These are phyloP conservation scores for Aureoboletus auriporus DNA, from an alignment of 768 basidiomycete species.

Conservation along the genomic window DNA sequence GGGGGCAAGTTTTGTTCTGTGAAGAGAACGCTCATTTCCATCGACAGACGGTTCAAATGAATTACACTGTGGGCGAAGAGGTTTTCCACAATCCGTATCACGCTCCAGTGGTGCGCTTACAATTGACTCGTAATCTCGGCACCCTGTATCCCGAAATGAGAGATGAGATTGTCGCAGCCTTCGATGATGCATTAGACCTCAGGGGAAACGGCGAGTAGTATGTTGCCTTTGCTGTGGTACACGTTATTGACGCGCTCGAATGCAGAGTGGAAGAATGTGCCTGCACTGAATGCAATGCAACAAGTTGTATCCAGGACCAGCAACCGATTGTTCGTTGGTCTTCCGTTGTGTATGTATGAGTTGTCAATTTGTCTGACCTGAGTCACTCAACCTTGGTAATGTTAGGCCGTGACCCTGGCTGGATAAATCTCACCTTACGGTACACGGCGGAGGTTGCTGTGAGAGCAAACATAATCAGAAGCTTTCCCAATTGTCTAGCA, in stretches of 20 bases:
- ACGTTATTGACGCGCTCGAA: not conserved
- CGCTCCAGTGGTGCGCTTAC: slow-evolving; percentile 22
- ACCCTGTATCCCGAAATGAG: slow-evolving; percentile 26
- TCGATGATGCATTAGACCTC: slow-evolving; percentile 33
- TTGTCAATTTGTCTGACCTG: not conserved
- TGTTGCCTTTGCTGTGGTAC: not conserved
- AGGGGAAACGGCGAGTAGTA: slow-evolving; percentile 13
- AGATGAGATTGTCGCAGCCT: slow-evolving; percentile 35
- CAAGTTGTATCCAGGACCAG: slow-evolving; percentile 38
- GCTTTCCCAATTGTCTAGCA: slow-evolving; percentile 33
- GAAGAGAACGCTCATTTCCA: not conserved
- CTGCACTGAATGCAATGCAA: slow-evolving; percentile 24
- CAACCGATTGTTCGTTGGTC: slow-evolving; percentile 48
- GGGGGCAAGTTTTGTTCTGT: not conserved
- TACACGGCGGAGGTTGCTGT: slow-evolving; percentile 30
- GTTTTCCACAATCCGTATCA: slow-evolving; percentile 31
- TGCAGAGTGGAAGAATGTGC: slow-evolving; percentile 38
- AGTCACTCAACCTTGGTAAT: not conserved
- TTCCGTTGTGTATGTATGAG: slow-evolving; percentile 36
- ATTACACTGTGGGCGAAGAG: slow-evolving; percentile 37
- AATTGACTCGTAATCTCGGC: slow-evolving; percentile 39
- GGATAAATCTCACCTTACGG: slow-evolving; percentile 26
- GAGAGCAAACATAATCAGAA: slow-evolving; percentile 19
- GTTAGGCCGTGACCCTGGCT: slow-evolving; percentile 31
- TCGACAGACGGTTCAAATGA: slow-evolving; percentile 33